A percentile compares a stretch with the other conserved stretches of the same genome.
Conservation (phyloP, 1,284 basidiomycete genomes). For the Fomes fomentarius region DNA sequence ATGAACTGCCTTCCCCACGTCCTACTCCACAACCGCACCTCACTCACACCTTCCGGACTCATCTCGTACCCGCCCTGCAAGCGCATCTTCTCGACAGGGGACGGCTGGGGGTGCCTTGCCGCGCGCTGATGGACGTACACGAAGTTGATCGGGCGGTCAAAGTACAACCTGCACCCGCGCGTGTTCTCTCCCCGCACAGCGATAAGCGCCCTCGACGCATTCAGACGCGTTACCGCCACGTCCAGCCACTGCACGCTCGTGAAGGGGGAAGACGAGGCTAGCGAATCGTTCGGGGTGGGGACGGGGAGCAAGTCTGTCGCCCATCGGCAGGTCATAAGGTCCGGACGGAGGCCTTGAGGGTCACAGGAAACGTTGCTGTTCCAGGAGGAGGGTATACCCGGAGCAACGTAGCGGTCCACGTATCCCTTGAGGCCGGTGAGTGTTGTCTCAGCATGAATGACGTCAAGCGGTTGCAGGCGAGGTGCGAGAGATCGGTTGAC, state of each 20-base stretch:
- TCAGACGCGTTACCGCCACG: conserved; percentile 37
- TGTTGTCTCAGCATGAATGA: conserved; percentile 38
- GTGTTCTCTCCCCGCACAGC: conserved; percentile 55
- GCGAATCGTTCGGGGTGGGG: conserved; percentile 28
- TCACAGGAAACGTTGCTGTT: conserved; percentile 30
- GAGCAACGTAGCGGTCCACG: conserved; percentile 45
- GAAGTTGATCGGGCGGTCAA: conserved; percentile 52
- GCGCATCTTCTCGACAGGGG: conserved; percentile 33
- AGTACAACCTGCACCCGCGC: conserved; percentile 63
- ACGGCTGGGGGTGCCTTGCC: neutral
- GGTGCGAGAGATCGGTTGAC: conserved; percentile 12
- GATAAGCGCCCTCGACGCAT: conserved; percentile 39
- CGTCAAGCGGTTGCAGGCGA: neutral
- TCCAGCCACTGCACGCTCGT: conserved; percentile 30
- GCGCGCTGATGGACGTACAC: conserved; percentile 38
- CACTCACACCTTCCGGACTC: conserved; percentile 42
- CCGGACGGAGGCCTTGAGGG: conserved; percentile 17
- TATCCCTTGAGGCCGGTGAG: conserved; percentile 52
- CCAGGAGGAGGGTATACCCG: conserved; percentile 56
- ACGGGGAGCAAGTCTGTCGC: conserved; percentile 35
- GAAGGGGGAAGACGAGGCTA: neutral
- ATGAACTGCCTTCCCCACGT: conserved; percentile 65
- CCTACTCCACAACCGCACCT: conserved; percentile 68
- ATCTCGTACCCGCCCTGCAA: conserved; percentile 51
- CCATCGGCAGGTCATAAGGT: conserved; percentile 44